These are phyloP conservation scores for Fusarium bulbicola DNA, from an alignment of 2,329 filamentous ascomycete genomes.

Conservation along the genomic window DNA sequence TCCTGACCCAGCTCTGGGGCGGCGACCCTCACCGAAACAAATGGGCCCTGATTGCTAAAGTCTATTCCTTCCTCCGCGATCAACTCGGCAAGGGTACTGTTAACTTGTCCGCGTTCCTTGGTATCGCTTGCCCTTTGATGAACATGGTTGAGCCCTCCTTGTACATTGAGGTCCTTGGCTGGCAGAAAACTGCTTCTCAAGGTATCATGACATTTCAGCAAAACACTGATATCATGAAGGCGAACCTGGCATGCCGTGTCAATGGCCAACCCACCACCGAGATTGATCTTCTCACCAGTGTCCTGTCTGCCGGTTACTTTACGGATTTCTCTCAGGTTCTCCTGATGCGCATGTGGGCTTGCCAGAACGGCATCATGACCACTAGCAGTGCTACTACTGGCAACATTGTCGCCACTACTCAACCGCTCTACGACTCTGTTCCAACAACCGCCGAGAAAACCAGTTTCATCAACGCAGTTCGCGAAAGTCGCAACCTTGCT, in stretches of 20 bases:
- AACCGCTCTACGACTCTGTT: background rate
- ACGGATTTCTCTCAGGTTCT: constrained; percentile 27
- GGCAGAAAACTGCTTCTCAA: constrained; percentile 46
- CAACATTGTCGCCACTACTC: background rate
- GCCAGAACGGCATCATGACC: constrained; percentile 42
- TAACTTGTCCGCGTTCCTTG: constrained; percentile 58
- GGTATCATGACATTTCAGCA: constrained; percentile 26
- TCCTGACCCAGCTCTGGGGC: constrained; percentile 59
- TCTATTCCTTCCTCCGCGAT: constrained; percentile 64
- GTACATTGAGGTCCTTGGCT: constrained; percentile 59
- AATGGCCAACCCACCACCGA: constrained; percentile 40
- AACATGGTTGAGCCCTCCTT: constrained; percentile 54
- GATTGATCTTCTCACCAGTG: constrained; percentile 39
- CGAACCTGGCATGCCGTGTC: background rate
- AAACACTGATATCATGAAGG: constrained; percentile 2
- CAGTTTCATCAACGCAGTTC: constrained; percentile 32
- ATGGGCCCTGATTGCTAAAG: constrained; percentile 63
- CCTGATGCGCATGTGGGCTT: constrained; percentile 34
- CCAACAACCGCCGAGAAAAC: constrained; percentile 27
- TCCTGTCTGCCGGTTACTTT: constrained; percentile 42
- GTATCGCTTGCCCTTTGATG: constrained; percentile 55
- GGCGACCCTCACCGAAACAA: constrained; percentile 59
- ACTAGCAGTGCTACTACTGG: constrained; percentile 11
- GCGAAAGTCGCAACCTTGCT: constrained; percentile 27
- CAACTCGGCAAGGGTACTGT: constrained; percentile 56